phyloP scores from a whole-genome alignment of 257 asterid species.

The Penstemon barbatus region DNA sequence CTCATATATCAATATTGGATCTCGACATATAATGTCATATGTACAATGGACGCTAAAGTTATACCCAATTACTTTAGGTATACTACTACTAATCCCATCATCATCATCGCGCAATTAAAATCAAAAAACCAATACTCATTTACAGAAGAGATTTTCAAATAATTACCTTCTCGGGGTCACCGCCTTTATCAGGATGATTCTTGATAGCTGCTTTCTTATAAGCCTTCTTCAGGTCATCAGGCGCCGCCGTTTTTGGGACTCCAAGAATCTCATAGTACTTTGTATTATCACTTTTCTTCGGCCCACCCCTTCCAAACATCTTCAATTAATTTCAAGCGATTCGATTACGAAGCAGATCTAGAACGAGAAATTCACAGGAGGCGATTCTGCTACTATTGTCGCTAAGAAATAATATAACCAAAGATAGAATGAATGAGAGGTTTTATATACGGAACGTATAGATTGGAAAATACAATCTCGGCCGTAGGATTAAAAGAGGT shows the following conservation, averaged over 20 bases:
- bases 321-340: slow-evolving; percentile 14
- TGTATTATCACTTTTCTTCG: slow-evolving; percentile 50
- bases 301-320: slow-evolving; percentile 49
- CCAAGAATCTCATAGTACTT: slow-evolving; percentile 51
- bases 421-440: background rate
- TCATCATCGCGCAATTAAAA: background rate
- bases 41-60: no score
- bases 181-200: slow-evolving; percentile 88
- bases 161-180: slow-evolving; percentile 83
- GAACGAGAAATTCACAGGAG: background rate
- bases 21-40: no score
- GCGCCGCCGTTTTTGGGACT: slow-evolving; percentile 62
- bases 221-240: slow-evolving; percentile 80
- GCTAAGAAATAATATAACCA: background rate
- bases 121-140: background rate
- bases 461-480: slow-evolving; percentile 27
- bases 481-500: slow-evolving; percentile 32
- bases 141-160: background rate
- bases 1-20: no score
- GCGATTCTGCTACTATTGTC: no score
- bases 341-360: background rate
- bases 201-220: slow-evolving; percentile 81
- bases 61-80: no score
- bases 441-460: background rate
- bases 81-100: background rate